A percentile compares a stretch with the other conserved stretches of the same genome.
phyloP scores from a whole-genome alignment of 2,329 filamentous ascomycete species.

The Neurospora sp. region DNA sequence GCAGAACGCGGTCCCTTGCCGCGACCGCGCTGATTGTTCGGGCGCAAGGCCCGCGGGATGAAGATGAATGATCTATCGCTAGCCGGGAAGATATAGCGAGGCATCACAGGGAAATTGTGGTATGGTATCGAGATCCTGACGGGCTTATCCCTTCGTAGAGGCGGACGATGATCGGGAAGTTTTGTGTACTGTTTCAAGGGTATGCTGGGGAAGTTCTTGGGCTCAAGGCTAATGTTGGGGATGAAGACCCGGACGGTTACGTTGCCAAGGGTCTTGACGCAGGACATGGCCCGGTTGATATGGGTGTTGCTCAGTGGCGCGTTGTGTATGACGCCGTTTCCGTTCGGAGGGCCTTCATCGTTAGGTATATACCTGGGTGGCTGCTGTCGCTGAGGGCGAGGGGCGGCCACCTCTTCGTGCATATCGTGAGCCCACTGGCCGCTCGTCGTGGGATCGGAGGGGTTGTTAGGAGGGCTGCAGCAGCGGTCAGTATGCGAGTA shows the following conservation, averaged over 20 bases:
- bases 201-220: slow-evolving; percentile 64
- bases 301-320: slow-evolving; percentile 50
- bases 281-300: slow-evolving; percentile 72
- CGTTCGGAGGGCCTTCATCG: slow-evolving; percentile 43
- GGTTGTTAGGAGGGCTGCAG: slow-evolving; percentile 33
- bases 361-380: slow-evolving; percentile 32
- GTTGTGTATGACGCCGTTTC: slow-evolving; percentile 44
- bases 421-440: slow-evolving; percentile 90
- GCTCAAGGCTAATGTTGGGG: slow-evolving; percentile 57
- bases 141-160: slow-evolving; percentile 89
- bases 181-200: slow-evolving; percentile 87
- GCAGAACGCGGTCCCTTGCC: slow-evolving; percentile 67
- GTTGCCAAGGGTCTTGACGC: slow-evolving; percentile 73
- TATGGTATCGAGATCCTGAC: slow-evolving; percentile 86
- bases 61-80: slow-evolving; percentile 93
- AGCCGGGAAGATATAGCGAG: slow-evolving; percentile 85
- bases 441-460: slow-evolving; percentile 55
- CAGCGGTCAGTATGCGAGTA: slow-evolving; percentile 8
- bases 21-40: slow-evolving; percentile 76
- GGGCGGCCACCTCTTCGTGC: slow-evolving; percentile 60
- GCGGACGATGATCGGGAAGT: slow-evolving; percentile 87
- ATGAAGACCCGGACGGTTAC: slow-evolving; percentile 76
- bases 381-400: slow-evolving; percentile 27
- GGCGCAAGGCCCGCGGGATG: slow-evolving; percentile 85
- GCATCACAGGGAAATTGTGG: slow-evolving; percentile 38